Conservation (phyloP, 2,329 filamentous ascomycete species). For the Diaporthe sp. region DNA sequence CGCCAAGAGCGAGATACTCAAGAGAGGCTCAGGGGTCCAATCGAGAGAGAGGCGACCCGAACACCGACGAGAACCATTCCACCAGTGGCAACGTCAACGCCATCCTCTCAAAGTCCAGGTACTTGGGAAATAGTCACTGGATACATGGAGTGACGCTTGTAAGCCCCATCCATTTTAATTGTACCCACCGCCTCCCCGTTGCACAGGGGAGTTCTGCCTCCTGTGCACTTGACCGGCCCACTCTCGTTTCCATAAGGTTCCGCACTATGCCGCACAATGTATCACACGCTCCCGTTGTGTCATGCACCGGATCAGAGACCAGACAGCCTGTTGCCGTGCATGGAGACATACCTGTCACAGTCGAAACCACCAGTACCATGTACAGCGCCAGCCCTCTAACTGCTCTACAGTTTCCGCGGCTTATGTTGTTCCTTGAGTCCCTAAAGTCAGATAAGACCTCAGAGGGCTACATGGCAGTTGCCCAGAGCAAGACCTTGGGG, state of each 20-base stretch:
- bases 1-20: neutral
- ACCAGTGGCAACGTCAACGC: conserved; percentile 57
- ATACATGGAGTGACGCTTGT: conserved; percentile 64
- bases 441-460: conserved; percentile 55
- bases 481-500: conserved; percentile 67
- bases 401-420: conserved; percentile 55
- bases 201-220: too few species aligned
- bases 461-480: conserved; percentile 53
- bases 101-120: conserved; percentile 65
- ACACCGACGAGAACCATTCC: neutral
- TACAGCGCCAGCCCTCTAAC: conserved; percentile 35
- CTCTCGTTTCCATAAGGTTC: neutral
- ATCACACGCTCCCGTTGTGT: neutral
- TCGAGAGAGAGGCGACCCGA: neutral
- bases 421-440: conserved; percentile 61
- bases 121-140: conserved; percentile 72
- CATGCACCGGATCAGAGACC: neutral
- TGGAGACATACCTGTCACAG: neutral
- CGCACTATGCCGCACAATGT: neutral
- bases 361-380: neutral
- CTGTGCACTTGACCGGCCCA: neutral
- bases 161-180: conserved; percentile 43
- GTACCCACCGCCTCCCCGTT: neutral
- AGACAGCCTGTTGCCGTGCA: neutral
- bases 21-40: conserved; percentile 38